These are phyloP conservation scores for Lipomyces orientalis DNA, from an alignment of 805 yeast species.

Conservation along the genomic window DNA sequence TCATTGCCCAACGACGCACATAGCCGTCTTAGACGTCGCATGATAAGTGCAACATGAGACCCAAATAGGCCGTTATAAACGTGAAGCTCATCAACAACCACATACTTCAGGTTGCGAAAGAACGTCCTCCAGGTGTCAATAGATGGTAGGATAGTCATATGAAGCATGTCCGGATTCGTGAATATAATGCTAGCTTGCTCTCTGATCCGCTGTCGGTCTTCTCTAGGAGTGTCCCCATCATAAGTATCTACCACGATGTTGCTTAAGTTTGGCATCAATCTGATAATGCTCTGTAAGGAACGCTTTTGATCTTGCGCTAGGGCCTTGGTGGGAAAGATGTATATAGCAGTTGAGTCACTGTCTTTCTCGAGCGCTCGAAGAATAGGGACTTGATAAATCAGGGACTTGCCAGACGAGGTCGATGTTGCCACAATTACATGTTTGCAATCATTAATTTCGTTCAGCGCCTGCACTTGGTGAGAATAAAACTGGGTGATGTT, in stretches of 20 bases:
- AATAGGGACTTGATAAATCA: slow-evolving; percentile 89
- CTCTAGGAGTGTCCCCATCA: slow-evolving; percentile 88
- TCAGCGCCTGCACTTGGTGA: slow-evolving; percentile 83
- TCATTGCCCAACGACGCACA: slow-evolving; percentile 59
- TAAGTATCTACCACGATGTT: slow-evolving; percentile 69
- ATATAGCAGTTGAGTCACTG: slow-evolving; percentile 68
- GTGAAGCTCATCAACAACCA: slow-evolving; percentile 82
- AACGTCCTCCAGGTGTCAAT: slow-evolving; percentile 70
- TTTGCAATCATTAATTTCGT: slow-evolving; percentile 55
- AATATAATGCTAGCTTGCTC: slow-evolving; percentile 77
- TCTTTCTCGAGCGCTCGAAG: slow-evolving; percentile 54
- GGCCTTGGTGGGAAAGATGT: slow-evolving; percentile 95
- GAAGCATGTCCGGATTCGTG: slow-evolving; percentile 95
- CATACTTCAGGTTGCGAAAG: slow-evolving; percentile 65
- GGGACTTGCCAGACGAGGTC: slow-evolving; percentile 94
- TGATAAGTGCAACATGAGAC: slow-evolving; percentile 82
- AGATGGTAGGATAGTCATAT: slow-evolving; percentile 79
- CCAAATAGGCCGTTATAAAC: slow-evolving; percentile 91
- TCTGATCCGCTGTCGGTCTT: slow-evolving; percentile 59
- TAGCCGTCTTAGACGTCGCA: slow-evolving; percentile 78
- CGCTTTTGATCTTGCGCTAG: slow-evolving; percentile 95
- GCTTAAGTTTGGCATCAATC: slow-evolving; percentile 53
- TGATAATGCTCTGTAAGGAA: slow-evolving; percentile 66
- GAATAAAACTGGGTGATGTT: slow-evolving; percentile 64
- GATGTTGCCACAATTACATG: slow-evolving; percentile 91